These are phyloP conservation scores for Phytopythium montanum DNA, from an alignment of 352 stramenopile genomes.

Conservation along the genomic window DNA sequence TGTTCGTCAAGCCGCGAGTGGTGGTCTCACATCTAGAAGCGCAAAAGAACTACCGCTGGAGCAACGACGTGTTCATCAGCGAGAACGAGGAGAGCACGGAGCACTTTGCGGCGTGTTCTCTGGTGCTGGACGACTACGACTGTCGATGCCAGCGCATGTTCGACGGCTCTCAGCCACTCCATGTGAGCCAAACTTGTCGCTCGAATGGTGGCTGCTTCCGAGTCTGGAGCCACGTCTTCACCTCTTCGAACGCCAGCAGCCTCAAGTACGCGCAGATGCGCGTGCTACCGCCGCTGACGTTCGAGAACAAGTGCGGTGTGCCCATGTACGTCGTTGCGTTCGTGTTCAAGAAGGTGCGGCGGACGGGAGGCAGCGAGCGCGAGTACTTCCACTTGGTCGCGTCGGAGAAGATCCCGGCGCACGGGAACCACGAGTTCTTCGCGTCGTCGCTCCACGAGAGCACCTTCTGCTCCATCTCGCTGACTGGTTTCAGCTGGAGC, in stretches of 20 bases:
- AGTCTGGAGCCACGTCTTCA: conserved; percentile 57
- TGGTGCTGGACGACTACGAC: conserved; percentile 66
- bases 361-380: conserved; percentile 44
- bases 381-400: conserved; percentile 76
- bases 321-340: conserved; percentile 67
- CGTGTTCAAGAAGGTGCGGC: conserved; percentile 75
- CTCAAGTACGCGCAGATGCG: conserved; percentile 68
- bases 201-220: conserved; percentile 73
- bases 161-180: conserved; percentile 63
- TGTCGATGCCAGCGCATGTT: conserved; percentile 81
- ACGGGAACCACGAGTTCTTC: conserved; percentile 49
- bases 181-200: conserved; percentile 64
- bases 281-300: conserved; percentile 55
- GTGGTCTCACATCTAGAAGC: not conserved
- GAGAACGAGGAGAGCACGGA: conserved; percentile 58
- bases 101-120: conserved; percentile 58
- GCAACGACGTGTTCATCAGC: conserved; percentile 74
- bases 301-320: conserved; percentile 81
- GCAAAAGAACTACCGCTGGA: conserved; percentile 66
- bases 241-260: conserved; percentile 56
- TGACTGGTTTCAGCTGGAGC: conserved; percentile 79
- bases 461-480: conserved; percentile 73
- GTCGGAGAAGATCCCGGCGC: conserved; percentile 51
- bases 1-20: conserved; percentile 60
- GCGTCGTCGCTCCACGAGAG: conserved; percentile 68